phyloP scores from a whole-genome alignment of 2,329 filamentous ascomycete species.

The Calonectria multiphialidica region DNA sequence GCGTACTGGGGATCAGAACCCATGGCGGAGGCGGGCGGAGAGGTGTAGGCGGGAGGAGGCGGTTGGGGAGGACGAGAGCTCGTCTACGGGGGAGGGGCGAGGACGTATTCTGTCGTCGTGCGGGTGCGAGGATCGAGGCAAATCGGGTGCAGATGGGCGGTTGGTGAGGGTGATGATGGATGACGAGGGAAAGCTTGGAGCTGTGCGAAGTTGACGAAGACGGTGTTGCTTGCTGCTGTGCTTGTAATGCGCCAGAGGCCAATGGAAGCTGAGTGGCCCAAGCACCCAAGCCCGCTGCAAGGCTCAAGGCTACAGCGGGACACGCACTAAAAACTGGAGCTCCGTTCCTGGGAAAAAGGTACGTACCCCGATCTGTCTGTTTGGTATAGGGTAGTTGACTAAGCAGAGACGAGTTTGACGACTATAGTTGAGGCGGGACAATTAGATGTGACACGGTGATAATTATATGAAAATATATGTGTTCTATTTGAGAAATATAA shows the following conservation, averaged over 20 bases:
- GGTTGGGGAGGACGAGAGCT: conserved; percentile 4
- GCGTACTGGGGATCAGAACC: conserved; percentile 87
- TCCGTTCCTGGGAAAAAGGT: conserved; percentile 7
- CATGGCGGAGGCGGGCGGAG: conserved; percentile 67
- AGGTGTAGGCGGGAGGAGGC: conserved; percentile 35
- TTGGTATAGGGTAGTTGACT: not conserved
- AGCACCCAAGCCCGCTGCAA: conserved; percentile 37
- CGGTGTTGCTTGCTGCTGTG: conserved; percentile 35
- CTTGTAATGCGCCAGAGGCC: conserved; percentile 36
- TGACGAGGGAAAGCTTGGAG: conserved; percentile 39
- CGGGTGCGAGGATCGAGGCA: not conserved
- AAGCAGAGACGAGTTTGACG: too few relatives aligned
- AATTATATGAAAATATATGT: too few relatives aligned
- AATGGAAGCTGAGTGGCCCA: conserved; percentile 38
- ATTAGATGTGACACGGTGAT: too few relatives aligned
- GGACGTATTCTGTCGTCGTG: not conserved
- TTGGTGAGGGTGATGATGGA: conserved; percentile 34
- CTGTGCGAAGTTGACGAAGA: conserved; percentile 32
- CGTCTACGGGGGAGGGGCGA: not conserved
- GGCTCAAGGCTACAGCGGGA: conserved; percentile 50
- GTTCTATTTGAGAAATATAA: too few relatives aligned
- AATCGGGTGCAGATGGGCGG: conserved; percentile 17
- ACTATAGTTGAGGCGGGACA: too few relatives aligned
- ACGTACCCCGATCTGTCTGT: conserved; percentile 14
- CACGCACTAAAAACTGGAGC: conserved; percentile 41